Evolutionary conservation across 495 filamentous ascomycete species (phyloP), one percentile per base, ranked within the genome.

Genomic region (Neurospora hispaniola): DNA sequence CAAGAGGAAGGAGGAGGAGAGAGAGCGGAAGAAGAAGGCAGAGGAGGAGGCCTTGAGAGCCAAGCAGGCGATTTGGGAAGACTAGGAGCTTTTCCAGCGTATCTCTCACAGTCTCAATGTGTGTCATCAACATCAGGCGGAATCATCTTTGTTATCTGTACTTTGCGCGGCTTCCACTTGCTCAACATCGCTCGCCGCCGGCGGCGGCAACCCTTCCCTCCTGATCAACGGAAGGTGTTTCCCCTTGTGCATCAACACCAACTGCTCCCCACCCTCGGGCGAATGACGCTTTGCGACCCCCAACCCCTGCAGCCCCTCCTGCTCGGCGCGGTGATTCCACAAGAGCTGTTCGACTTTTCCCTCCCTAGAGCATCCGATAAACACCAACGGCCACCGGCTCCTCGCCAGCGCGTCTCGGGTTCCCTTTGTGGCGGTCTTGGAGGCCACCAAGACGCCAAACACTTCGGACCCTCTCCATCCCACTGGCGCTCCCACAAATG

Each of bases 61-160:
- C 41, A 95, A 89, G 83, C 86, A 84, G 73, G 90, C 91, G 27
- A 86, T 97, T 59, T 97, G 95, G 96, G 90, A 94, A 66, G 91
- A 91, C 79, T 97, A 82, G 86, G 42, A 18, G 9, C 70, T 18
- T 42, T 42, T 3, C 70, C 12, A 66, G 27, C 54, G 1, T 38
- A 66, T 38, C 23, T 62, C 27, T 31, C 54, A 66, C 54, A 66
- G 35, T 2, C 54, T 38, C 54, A 4, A 38, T 23, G 35, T 35
- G 54, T 18, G 27, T 18, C 54, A 66, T 18, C 54, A 35, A 35
- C 54, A 66, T 66, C 54, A 66, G 14, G 54, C 54, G 27, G 6
- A 35, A 18, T 35, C 27, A 66, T 66, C 54, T 18, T 66, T 66
- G 35, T 14, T 35, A 35, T 66, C 54, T 66, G 20, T 39, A 39